Conservation (phyloP, 306 rosid genomes). For the Leucaena leucocephala region DNA sequence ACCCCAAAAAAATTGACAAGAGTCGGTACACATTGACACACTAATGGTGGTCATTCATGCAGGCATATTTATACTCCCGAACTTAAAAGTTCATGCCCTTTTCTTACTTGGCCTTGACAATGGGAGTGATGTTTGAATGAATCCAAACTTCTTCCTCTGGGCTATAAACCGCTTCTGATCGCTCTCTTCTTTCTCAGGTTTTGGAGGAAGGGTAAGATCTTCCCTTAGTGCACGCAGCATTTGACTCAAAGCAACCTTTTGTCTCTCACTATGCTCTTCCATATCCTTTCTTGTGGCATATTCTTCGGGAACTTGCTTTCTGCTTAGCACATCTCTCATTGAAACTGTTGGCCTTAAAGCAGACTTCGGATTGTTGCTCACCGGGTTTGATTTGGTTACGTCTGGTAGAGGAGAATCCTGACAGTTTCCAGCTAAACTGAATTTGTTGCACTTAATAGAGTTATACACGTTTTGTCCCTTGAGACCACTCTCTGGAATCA, state of each 20-base stretch:
- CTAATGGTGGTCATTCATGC: constrained; percentile 3
- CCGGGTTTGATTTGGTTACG: constrained; percentile 41
- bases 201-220: constrained; percentile 56
- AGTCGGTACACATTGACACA: constrained; percentile 11
- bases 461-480: constrained; percentile 48
- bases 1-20: constrained; percentile 26
- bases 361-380: constrained; percentile 53
- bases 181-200: constrained; percentile 61
- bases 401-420: constrained; percentile 49
- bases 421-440: background rate
- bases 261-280: constrained; percentile 42
- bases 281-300: constrained; percentile 38
- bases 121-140: constrained; percentile 93
- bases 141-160: constrained; percentile 87
- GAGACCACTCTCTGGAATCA: constrained; percentile 60
- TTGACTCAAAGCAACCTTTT: constrained; percentile 69
- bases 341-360: constrained; percentile 58
- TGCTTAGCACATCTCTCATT: constrained; percentile 70
- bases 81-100: constrained; percentile 52
- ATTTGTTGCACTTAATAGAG: constrained; percentile 38
- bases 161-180: constrained; percentile 53
- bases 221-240: constrained; percentile 71
- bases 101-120: constrained; percentile 70
- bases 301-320: constrained; percentile 62
- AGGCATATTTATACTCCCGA: constrained; percentile 12